Evolutionary conservation across 1,284 basidiomycete genomes (phyloP).

Genomic region (Polyporus tsugae): DNA sequence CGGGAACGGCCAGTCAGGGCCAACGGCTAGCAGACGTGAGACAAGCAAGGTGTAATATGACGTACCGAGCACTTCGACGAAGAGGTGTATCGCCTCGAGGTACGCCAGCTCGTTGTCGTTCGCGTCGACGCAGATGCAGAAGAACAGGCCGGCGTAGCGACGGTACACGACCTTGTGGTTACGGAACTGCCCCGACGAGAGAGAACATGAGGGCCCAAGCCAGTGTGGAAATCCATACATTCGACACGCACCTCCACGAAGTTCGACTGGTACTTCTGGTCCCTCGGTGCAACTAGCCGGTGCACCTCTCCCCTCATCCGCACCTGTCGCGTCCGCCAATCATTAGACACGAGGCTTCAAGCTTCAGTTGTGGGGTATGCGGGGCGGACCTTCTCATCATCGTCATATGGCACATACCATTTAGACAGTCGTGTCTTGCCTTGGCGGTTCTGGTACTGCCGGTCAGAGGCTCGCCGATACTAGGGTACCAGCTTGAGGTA

Average conservation of each 20-base stretch:
- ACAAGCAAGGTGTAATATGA: slow-evolving; percentile 15
- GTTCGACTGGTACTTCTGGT: slow-evolving; percentile 99
- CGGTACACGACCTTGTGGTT: slow-evolving; percentile 96
- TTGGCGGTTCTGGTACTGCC: too few species aligned
- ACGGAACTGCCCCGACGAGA: slow-evolving; percentile 72
- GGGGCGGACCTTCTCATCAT: too few species aligned
- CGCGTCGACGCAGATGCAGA: slow-evolving; percentile 96
- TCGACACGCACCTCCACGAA: slow-evolving; percentile 87
- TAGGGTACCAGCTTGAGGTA: background rate
- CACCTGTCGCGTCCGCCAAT: slow-evolving; percentile 58
- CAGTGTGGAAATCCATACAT: too few species aligned
- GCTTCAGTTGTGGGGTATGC: too few species aligned
- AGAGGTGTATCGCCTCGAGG: slow-evolving; percentile 96
- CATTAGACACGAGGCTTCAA: too few species aligned
- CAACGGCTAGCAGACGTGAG: too few species aligned
- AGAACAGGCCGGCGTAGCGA: slow-evolving; percentile 97
- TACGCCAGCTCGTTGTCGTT: slow-evolving; percentile 99
- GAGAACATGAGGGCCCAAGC: too few species aligned
- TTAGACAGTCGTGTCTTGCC: too few species aligned
- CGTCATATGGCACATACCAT: too few species aligned
- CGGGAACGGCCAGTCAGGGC: background rate
- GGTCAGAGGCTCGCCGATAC: background rate
- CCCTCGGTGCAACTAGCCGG: slow-evolving; percentile 94
- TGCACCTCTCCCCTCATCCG: slow-evolving; percentile 95
- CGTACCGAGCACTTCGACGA: slow-evolving; percentile 96